Conservation (phyloP, 1,284 basidiomycete genomes). For the Fomitopsis betulina region DNA sequence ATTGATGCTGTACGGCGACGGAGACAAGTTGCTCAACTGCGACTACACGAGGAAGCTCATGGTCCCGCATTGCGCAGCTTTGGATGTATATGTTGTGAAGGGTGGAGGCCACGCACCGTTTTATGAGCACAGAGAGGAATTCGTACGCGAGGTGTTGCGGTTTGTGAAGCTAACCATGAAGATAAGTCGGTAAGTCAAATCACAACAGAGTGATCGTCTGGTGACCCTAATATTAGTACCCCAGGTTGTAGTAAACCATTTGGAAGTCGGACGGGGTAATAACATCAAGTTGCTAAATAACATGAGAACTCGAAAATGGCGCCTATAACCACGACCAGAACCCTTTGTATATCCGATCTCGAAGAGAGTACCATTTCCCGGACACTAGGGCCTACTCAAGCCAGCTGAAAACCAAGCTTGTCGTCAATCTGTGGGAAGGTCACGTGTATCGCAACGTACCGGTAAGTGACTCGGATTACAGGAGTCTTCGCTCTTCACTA, state of each 20-base stretch:
- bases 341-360: no score
- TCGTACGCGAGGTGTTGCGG: conserved; percentile 14
- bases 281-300: no score
- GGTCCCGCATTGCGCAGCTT: conserved; percentile 17
- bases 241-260: background rate
- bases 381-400: no score
- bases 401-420: no score
- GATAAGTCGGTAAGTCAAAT: background rate
- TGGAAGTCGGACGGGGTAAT: no score
- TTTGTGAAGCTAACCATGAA: background rate
- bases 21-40: conserved; percentile 12
- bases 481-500: no score
- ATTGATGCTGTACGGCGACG: conserved; percentile 5
- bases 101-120: conserved; percentile 21
- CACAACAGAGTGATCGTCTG: background rate
- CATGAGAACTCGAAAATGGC: no score
- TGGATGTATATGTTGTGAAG: conserved; percentile 16
- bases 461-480: no score
- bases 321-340: no score
- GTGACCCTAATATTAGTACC: background rate
- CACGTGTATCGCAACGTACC: no score
- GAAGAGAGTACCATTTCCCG: no score
- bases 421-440: no score
- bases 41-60: conserved; percentile 12
- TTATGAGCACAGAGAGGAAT: conserved; percentile 19